Evolutionary conservation across 805 yeast species (phyloP), one percentile per base, ranked within the genome.

Genomic region (Candida rishiriensis): DNA sequence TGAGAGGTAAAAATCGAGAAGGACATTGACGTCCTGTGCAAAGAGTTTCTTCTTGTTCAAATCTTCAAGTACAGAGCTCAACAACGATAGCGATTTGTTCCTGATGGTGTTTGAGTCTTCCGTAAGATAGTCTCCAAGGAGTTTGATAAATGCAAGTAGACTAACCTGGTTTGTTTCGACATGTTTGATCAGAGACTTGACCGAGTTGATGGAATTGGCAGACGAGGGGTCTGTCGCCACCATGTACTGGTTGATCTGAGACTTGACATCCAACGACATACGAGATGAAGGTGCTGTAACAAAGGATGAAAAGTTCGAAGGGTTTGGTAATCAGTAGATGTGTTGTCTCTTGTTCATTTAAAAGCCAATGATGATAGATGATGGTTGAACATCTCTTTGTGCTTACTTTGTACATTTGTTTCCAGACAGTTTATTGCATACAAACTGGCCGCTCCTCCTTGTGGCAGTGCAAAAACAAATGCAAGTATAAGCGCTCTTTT

Each of bases 1-100:
- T 14, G 81, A 79, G 13, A 73, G 47, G 43, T 79, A 75, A 60
- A 91, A 91, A 6, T 75, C 72, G 14, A 74, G 44, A 41, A 79
- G 61, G 11, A 77, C 83, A 21, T 61, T 55, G 9, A 77, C 63
- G 52, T 79, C 85, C 38, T 73, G 75, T 16, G 65, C 58, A n/a
- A 54, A 55, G 9, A 65, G 55, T 15, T 61, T 54, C 1, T 56
- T 51, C 3, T 39, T 36, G 10, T 60, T 55, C 3, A 73, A 14
- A 0, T 47, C 40, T 0, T 40, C 44, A 36, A 78, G 59, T 1
- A 72, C 64, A 7, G 60, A 55, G 1, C 70, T 60, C 34, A 79
- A 55, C 46, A 79, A 70, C 10, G 62, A 55, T 10, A 77, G 51
- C 0, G 78, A 62, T 41, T 65, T 68, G 1, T 63, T 32, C 46